Percentiles rank a stretch among this genome's conserved stretches.
phyloP scores from a whole-genome alignment of 2,329 filamentous ascomycete species.

The Alternaria gaisen region DNA sequence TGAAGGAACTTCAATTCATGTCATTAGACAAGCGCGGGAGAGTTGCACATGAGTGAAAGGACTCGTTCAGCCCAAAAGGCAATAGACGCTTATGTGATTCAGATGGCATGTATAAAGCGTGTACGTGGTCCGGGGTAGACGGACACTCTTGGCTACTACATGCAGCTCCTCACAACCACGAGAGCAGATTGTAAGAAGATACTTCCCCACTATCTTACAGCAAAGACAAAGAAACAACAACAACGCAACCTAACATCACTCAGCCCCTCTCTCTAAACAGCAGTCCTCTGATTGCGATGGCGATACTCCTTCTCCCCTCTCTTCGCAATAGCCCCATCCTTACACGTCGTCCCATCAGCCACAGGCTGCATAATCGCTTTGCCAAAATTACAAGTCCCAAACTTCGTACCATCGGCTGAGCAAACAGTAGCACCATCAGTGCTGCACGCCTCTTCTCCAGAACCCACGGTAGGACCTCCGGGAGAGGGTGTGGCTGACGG shows the following conservation, averaged over 20 bases:
- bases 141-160: too few relatives aligned
- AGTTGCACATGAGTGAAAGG: too few relatives aligned
- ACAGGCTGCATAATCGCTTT: constrained; percentile 51
- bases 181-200: background rate
- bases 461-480: background rate
- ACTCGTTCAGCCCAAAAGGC: too few relatives aligned
- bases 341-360: constrained; percentile 55
- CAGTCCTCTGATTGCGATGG: constrained; percentile 17
- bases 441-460: constrained; percentile 35
- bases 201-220: background rate
- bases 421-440: constrained; percentile 50
- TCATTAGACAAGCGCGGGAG: too few relatives aligned
- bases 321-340: constrained; percentile 47
- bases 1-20: too few relatives aligned
- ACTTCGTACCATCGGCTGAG: constrained; percentile 47
- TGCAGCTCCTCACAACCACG: too few relatives aligned
- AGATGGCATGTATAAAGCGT: too few relatives aligned
- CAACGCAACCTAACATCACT: background rate
- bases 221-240: background rate
- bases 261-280: background rate
- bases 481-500: constrained; percentile 5
- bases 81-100: too few relatives aligned
- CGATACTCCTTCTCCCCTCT: constrained; percentile 27
- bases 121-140: too few relatives aligned
- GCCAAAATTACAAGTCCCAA: constrained; percentile 54